Conservation (phyloP, 805 yeast genomes). For the Scheffersomyces ergatensis region DNA sequence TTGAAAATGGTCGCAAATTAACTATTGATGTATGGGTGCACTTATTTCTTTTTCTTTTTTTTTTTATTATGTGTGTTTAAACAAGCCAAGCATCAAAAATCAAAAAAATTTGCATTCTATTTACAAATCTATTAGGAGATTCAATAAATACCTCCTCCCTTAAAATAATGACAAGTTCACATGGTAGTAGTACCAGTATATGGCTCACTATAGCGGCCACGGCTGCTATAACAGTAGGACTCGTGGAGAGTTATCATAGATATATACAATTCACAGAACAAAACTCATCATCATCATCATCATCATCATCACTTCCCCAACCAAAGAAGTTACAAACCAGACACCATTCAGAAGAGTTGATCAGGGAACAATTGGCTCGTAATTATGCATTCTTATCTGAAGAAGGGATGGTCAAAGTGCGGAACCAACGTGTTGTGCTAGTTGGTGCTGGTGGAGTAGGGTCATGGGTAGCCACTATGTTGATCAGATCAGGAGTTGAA, state of each 20-base stretch:
- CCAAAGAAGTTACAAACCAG: slow-evolving; percentile 3
- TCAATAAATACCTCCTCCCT: background rate
- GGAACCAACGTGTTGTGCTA: slow-evolving; percentile 70
- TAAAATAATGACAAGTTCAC: background rate
- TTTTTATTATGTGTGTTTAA: too few species aligned
- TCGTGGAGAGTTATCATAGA: slow-evolving; percentile 34
- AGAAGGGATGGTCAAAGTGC: slow-evolving; percentile 73
- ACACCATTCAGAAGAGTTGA: slow-evolving; percentile 58
- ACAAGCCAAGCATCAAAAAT: background rate
- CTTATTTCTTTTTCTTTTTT: background rate
- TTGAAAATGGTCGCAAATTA: too few species aligned
- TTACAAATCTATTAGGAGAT: too few species aligned
- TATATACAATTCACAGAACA: slow-evolving; percentile 9
- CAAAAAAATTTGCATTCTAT: background rate
- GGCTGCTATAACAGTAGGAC: slow-evolving; percentile 30
- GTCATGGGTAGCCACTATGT: slow-evolving; percentile 90
- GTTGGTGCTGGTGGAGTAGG: slow-evolving; percentile 99
- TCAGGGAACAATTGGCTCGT: slow-evolving; percentile 89
- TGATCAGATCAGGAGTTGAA: slow-evolving; percentile 87
- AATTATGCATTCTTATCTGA: slow-evolving; percentile 90
- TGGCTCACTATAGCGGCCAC: slow-evolving; percentile 20
- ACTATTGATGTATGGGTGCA: too few species aligned
- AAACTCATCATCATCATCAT: background rate
- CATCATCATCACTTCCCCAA: background rate
- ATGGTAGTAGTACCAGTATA: background rate